These are phyloP conservation scores for Candida pini DNA, from an alignment of 805 yeast genomes.

Conservation along the genomic window DNA sequence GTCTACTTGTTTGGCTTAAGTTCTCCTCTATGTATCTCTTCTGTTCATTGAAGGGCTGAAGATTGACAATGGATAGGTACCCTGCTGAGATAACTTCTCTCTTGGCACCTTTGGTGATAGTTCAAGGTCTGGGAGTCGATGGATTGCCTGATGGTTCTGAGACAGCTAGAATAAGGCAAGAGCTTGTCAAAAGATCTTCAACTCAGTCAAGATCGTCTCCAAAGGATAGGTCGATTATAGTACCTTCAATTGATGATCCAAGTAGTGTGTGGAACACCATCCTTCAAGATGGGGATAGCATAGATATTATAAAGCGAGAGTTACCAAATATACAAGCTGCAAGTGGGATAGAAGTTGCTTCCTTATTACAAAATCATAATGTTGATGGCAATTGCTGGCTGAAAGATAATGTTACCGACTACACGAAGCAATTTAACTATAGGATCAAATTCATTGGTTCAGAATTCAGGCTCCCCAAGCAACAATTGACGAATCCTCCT, in stretches of 20 bases:
- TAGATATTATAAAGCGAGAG: conserved; percentile 8
- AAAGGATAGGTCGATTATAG: conserved; percentile 8
- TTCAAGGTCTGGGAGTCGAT: conserved; percentile 36
- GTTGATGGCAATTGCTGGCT: conserved; percentile 18
- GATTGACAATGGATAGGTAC: conserved; percentile 38
- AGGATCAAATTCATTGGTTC: conserved; percentile 28
- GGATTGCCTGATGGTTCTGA: conserved; percentile 13
- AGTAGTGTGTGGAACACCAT: conserved; percentile 7
- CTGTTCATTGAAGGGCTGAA: no score
- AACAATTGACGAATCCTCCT: neutral
- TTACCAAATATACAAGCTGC: conserved; percentile 23
- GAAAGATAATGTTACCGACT: conserved; percentile 10
- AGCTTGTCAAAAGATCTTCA: neutral
- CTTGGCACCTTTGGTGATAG: conserved; percentile 34
- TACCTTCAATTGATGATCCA: conserved; percentile 1
- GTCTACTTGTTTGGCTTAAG: no score
- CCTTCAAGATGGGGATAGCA: conserved; percentile 6
- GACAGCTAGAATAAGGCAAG: conserved; percentile 1
- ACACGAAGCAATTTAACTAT: conserved; percentile 17
- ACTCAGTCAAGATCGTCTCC: neutral
- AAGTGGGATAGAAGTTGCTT: conserved; percentile 26
- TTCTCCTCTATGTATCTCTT: no score
- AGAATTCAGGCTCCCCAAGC: conserved; percentile 19
- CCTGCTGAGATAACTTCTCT: conserved; percentile 30
- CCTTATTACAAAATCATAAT: conserved; percentile 26